phyloP scores from a whole-genome alignment of 75 land plant genomes.

The Pinus tabuliformis region DNA sequence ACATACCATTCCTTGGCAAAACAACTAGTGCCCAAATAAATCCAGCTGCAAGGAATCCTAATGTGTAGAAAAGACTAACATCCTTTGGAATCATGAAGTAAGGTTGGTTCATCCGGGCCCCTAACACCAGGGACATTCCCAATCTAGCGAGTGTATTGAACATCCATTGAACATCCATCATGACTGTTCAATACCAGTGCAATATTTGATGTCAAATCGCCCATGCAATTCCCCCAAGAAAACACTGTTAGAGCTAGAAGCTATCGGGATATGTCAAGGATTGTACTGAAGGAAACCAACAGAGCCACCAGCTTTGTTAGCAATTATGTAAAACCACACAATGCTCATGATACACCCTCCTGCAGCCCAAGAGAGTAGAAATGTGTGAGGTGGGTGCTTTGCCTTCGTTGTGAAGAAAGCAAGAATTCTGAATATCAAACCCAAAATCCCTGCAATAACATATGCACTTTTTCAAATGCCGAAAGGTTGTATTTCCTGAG shows the following conservation, averaged over 20 bases:
- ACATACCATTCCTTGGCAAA: conserved; percentile 63
- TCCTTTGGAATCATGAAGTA: conserved; percentile 43
- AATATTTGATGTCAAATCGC: conserved; percentile 63
- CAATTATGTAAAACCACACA: conserved; percentile 61
- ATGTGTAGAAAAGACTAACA: conserved; percentile 38
- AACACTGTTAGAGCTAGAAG: conserved; percentile 75
- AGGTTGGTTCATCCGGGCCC: conserved; percentile 58
- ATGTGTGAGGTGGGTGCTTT: conserved; percentile 50
- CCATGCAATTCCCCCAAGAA: conserved; percentile 88
- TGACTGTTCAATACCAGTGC: conserved; percentile 53
- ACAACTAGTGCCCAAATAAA: conserved; percentile 66
- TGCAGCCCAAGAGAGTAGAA: conserved; percentile 62
- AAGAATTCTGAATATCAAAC: conserved; percentile 35
- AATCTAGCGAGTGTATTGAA: conserved; percentile 75
- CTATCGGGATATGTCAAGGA: conserved; percentile 55
- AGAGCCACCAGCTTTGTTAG: conserved; percentile 67
- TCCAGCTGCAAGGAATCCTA: conserved; percentile 58
- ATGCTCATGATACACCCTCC: conserved; percentile 85
- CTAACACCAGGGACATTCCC: conserved; percentile 60
- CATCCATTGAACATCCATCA: conserved; percentile 84
- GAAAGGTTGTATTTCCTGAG: conserved; percentile 6
- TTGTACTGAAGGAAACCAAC: conserved; percentile 52
- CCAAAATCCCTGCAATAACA: conserved; percentile 24
- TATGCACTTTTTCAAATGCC: conserved; percentile 5
- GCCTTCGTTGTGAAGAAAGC: conserved; percentile 35